Evolutionary conservation across 164 flowering plant species (phyloP), one percentile per base, ranked within the genome.

Genomic region (Magnolia changhungtana): DNA sequence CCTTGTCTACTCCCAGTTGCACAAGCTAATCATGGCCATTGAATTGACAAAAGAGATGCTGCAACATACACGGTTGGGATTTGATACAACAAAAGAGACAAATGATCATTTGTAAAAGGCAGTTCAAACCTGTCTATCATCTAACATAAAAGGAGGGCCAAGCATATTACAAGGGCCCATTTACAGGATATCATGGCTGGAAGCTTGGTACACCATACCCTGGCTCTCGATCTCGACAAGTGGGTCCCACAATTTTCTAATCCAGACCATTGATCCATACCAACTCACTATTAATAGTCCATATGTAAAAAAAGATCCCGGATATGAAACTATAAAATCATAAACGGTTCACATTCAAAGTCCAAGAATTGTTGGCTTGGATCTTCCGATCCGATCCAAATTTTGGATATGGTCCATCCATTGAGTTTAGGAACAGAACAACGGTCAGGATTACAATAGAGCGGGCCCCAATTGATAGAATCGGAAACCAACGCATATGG

Each of bases 71-170:
- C 10, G n/a, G 21, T 16, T 50, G 51, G 51, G 49, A 50, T 45
- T 31, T 70, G 51, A 31, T 70, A 50, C 51, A 71, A 18, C 73
- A 72, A 65, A 74, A 50, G 76, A 74, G 76, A 66, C 63, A 74
- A 65, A 50, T 20, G 29, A 64, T 31, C 70, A 24, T 49, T 63
- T 20, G n/a, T 63, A 51, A 50, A 21, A 5, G 69, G 68, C 19
- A 63, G 69, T 65, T 29, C 45, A 68, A 65, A 29, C 5, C 63
- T 61, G 65, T 63, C 59, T 16, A 74, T 37, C 66, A 29, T 59
- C 58, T 13, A 50, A 50, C 20, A 74, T 49, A 66, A 66, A 74
- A 65, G 70, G 45, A 65, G 67, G 70, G 13, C 45, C 63, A 72
- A 66, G 31, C 49, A 65, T 11, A 73, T 63, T 73, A 18, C 45